A percentile compares a stretch with the other conserved stretches of the same genome.
Evolutionary conservation across 768 basidiomycete genomes (phyloP).

Genomic region (Fistulinella prunicolor): DNA sequence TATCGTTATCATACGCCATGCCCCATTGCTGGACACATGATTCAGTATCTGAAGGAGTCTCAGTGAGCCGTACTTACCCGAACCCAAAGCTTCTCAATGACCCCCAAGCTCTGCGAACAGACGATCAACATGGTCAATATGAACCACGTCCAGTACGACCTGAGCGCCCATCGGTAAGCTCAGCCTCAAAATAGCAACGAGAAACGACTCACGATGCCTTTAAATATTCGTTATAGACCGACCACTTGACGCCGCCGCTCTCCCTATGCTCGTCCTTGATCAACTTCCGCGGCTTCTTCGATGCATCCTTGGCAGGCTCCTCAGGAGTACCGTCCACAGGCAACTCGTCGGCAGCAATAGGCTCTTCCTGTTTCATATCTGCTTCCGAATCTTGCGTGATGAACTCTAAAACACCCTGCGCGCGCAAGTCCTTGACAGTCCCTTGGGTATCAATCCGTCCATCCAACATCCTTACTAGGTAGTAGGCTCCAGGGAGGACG

Average conservation of each 20-base stretch:
- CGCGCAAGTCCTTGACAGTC: conserved; percentile 58
- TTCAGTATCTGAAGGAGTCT: neutral
- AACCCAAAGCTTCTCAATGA: conserved; percentile 32
- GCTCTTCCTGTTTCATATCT: conserved; percentile 45
- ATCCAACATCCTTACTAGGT: conserved; percentile 76
- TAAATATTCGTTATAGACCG: conserved; percentile 64
- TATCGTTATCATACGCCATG: conserved; percentile 17
- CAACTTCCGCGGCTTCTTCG: conserved; percentile 68
- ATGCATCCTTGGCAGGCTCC: conserved; percentile 1
- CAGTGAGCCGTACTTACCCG: conserved; percentile 12
- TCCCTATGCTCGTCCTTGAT: conserved; percentile 82
- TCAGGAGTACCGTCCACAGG: conserved; percentile 3
- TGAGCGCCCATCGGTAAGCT: conserved; percentile 2
- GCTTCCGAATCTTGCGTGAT: conserved; percentile 55
- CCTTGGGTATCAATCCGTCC: conserved; percentile 79
- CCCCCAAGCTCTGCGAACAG: conserved; percentile 24
- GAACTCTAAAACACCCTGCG: conserved; percentile 57
- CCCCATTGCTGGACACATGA: conserved; percentile 27
- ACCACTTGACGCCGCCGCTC: conserved; percentile 80
- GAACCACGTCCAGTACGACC: conserved; percentile 33
- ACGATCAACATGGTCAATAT: conserved; percentile 21
- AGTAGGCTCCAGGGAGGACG: conserved; percentile 69
- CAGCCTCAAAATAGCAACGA: neutral
- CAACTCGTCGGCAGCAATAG: conserved; percentile 14
- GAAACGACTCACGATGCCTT: conserved; percentile 53